Evolutionary conservation across 306 rosid species (phyloP), one percentile per base, ranked within the genome.

Genomic region (Begonia peltatifolia): DNA sequence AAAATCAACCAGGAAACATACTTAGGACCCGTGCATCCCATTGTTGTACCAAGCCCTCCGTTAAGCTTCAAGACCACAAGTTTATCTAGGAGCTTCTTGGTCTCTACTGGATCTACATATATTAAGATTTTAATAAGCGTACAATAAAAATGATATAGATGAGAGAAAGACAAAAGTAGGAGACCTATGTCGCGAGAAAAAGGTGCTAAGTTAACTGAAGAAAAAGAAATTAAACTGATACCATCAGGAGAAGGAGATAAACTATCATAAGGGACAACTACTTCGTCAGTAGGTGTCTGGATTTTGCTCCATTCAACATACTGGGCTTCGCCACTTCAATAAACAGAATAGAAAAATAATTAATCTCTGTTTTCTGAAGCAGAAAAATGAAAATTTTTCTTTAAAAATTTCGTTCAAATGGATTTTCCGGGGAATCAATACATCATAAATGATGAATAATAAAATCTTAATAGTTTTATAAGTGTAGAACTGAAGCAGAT

Each of bases 1-100:
- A 30, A 30, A 30, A 30, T 7, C 38, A 30, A 3, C 38, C 9
- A 2, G 56, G 12, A 47, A 11, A 44, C 90, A 46, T 85, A 85
- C 97, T 85, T 90, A 52, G 95, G 95, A 65, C 92, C 94, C 38
- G 94, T 85, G 47, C 95, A 90, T 36, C 97, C 97, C 97, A 90
- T 90, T 6, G 95, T 83, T 58, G 95, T 85, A 38, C 97, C 97
- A 50, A 85, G 59, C 57, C 97, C 97, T 78, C 97, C 97, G 69
- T 90, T 90, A 57, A 90, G 95, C 86, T 90, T 90, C 56, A 90
- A 71, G 70, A 90, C 97, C 17, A 80, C 97, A 55, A 90, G 97
- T 53, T 90, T 90, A 70, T 90, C 94, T 90, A 90, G 69, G 18
- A 85, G 78, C 55, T 54, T 71, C 79, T 78, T 82, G n/a, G 74